Evolutionary conservation across 1,284 basidiomycete species (phyloP), one percentile per base, ranked within the genome.

Genomic region (Pholiota adiposa): DNA sequence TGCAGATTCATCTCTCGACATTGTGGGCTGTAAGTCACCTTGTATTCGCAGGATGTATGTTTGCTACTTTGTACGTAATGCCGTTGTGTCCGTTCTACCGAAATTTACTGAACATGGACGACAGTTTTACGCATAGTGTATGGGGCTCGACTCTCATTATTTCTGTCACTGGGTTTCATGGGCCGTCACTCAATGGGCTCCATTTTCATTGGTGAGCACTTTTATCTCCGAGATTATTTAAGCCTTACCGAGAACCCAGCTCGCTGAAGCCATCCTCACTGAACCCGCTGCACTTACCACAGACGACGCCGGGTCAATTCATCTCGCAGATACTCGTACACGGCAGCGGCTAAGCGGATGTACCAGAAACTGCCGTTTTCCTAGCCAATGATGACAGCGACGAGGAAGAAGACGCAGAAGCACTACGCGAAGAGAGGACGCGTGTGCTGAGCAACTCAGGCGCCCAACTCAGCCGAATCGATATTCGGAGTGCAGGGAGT

Each of bases 141-240:
- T 67, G 70, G 19, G 85, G 87, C 0, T 86, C 89, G 19, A 90
- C 87, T 0, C 64, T 85, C 23, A 79, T 94, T 49, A 82, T 93
- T 38, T 83, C 86, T 8, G 63, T 89, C 12, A 83, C 85, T 3
- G 92, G 92, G 0, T 86, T 93, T 64, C 89, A 9, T 93, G 89
- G 89, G 90, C 90, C 1, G 81, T 94, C 56, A 85, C 87, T 0
- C 86, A 87, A 72, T 94, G 92, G 93, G 90, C 84, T 8, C 90
- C 90, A 3, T 92, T 90, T 71, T 84, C 90, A 1, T 72, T 93
- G 69, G 90, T 91, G 9, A 23, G 18, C 23, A 3, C 4, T 25
- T 27, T 60, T 50, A 51, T 61, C 34, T 27, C 25, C 12, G 57
- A 16, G 34, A 4, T 46, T 40, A 50, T 27, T 34, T 33, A 52